A percentile compares a stretch with the other conserved stretches of the same genome.
These are phyloP conservation scores for Starmerella bombicola DNA, from an alignment of 805 yeast genomes.

Conservation along the genomic window DNA sequence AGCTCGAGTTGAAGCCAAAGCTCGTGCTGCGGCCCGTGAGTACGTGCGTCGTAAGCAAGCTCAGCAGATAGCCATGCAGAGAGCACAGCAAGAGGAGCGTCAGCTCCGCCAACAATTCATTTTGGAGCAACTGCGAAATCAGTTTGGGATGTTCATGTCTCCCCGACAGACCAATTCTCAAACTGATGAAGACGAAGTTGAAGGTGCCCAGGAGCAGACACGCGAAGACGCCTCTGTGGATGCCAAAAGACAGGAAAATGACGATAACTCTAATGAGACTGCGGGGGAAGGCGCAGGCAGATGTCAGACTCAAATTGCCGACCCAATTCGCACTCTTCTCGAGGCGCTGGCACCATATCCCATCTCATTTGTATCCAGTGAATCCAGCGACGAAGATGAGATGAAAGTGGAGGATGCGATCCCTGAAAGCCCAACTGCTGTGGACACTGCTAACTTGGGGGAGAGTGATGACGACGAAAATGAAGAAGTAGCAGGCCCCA, in stretches of 20 bases:
- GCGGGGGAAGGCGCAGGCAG: not conserved
- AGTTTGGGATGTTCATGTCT: constrained; percentile 8
- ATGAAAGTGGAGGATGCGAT: not conserved
- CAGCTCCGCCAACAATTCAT: constrained; percentile 12
- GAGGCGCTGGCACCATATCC: constrained; percentile 15
- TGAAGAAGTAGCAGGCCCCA: constrained; percentile 7
- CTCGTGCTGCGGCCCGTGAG: constrained; percentile 14
- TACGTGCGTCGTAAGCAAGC: constrained; percentile 12
- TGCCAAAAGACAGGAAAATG: not conserved
- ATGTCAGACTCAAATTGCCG: not conserved
- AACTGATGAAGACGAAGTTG: not conserved
- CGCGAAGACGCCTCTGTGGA: not conserved
- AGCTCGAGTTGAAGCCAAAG: constrained; percentile 10
- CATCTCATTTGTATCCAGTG: constrained; percentile 7
- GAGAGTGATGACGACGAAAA: not conserved
- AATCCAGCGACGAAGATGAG: constrained; percentile 16
- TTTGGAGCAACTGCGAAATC: constrained; percentile 16
- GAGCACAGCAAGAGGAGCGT: constrained; percentile 15
- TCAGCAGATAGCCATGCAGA: constrained; percentile 7
- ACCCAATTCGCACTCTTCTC: constrained; percentile 11
- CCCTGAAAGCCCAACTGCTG: not conserved
- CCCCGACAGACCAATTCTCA: not conserved
- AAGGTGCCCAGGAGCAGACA: not conserved
- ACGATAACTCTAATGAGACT: constrained; percentile 1
- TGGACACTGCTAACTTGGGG: not conserved